Conservation (phyloP, 108 stramenopile genomes). For the Mayamaea pseudoterrestris region DNA sequence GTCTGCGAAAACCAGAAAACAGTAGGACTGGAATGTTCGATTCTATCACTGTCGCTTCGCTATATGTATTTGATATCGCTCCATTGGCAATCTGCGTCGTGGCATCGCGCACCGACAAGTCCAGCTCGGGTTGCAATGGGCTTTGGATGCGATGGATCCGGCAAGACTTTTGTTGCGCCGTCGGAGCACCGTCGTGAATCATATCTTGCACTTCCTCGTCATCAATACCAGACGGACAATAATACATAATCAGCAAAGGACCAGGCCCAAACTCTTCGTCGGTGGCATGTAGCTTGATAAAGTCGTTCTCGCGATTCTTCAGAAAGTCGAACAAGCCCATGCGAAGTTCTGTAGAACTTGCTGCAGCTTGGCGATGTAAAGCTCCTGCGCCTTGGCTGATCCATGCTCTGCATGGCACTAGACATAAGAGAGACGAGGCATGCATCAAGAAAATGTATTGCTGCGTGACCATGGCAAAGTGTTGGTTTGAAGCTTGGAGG, state of each 20-base stretch:
- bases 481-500: too few relatives aligned
- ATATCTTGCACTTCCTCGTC: slow-evolving; percentile 53
- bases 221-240: slow-evolving; percentile 33
- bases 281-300: slow-evolving; percentile 27
- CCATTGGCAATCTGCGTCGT: not conserved
- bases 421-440: too few relatives aligned
- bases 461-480: too few relatives aligned
- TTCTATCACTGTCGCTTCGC: not conserved
- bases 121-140: not conserved
- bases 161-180: slow-evolving; percentile 4
- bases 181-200: slow-evolving; percentile 47
- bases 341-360: too few relatives aligned
- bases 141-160: not conserved
- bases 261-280: slow-evolving; percentile 47
- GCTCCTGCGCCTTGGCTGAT: too few relatives aligned
- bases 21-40: slow-evolving; percentile 20
- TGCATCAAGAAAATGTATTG: too few relatives aligned
- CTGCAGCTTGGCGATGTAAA: too few relatives aligned
- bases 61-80: not conserved
- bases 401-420: too few relatives aligned
- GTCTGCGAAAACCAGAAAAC: slow-evolving; percentile 52
- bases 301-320: slow-evolving; percentile 37
- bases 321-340: slow-evolving; percentile 25
- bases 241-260: slow-evolving; percentile 48
- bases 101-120: not conserved